These are phyloP conservation scores for Myxozyma lipomycoides DNA, from an alignment of 805 yeast genomes.

Conservation along the genomic window DNA sequence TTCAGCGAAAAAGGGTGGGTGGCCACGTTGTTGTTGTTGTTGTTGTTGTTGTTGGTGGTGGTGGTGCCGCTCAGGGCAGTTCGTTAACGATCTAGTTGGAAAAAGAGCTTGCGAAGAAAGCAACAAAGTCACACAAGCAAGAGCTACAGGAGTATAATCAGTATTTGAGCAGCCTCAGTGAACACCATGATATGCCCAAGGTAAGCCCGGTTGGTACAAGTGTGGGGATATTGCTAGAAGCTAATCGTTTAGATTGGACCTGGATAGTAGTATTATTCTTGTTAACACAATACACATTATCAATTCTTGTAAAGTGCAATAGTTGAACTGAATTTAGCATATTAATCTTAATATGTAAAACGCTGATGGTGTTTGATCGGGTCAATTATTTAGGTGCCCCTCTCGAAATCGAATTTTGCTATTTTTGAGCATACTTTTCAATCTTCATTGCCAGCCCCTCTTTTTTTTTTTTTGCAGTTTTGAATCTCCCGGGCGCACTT, in stretches of 20 bases:
- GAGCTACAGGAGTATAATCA: conserved; percentile 31
- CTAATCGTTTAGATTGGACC: neutral
- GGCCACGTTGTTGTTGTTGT: neutral
- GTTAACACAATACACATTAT: neutral
- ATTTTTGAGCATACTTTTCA: no score
- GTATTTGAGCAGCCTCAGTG: conserved; percentile 29
- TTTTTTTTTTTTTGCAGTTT: no score
- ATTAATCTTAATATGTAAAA: no score
- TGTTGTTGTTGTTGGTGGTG: neutral
- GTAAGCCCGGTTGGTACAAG: conserved; percentile 5
- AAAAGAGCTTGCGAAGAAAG: conserved; percentile 23
- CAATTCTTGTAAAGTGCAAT: neutral
- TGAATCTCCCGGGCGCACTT: no score
- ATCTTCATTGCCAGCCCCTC: no score
- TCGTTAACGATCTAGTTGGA: conserved; percentile 17
- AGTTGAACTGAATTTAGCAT: no score
- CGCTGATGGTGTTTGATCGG: no score
- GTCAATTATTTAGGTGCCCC: no score
- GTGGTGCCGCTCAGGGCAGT: no score
- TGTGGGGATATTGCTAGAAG: neutral
- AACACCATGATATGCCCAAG: conserved; percentile 34
- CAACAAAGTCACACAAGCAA: conserved; percentile 30
- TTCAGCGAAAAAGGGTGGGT: conserved; percentile 29
- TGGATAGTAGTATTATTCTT: neutral
- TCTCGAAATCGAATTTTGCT: no score